Conservation (phyloP, 2,329 filamentous ascomycete species). For the Paracamarosporium sp. region DNA sequence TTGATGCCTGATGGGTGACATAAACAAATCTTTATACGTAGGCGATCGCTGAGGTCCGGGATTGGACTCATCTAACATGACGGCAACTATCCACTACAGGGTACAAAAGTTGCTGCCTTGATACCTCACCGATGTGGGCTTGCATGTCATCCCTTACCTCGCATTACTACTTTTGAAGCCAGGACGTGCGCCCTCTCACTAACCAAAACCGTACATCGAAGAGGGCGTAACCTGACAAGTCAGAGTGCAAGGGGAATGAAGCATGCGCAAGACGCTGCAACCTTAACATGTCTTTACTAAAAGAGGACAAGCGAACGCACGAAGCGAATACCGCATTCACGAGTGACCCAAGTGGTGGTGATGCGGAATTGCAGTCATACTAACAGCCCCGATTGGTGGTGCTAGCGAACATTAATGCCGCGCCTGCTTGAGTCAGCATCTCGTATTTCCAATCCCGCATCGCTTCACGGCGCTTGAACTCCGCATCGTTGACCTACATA, state of each 20-base stretch:
- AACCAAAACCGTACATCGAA: too few relatives aligned
- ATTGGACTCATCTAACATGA: neutral
- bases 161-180: neutral
- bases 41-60: neutral
- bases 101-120: conserved; percentile 3
- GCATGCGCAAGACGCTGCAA: neutral
- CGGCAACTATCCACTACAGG: neutral
- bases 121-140: neutral
- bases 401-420: neutral
- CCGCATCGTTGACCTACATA: conserved; percentile 1
- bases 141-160: neutral
- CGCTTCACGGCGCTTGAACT: neutral
- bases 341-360: neutral
- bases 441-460: neutral
- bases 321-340: neutral
- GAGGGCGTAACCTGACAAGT: neutral
- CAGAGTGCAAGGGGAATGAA: neutral
- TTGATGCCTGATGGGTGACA: neutral
- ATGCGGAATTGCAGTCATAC: neutral
- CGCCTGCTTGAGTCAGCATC: neutral
- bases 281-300: neutral
- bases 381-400: neutral
- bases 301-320: neutral
- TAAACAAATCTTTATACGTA: neutral
- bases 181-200: too few relatives aligned